Evolutionary conservation across 1,284 basidiomycete species (phyloP).

Genomic region (Ceratobasidium theobromae): DNA sequence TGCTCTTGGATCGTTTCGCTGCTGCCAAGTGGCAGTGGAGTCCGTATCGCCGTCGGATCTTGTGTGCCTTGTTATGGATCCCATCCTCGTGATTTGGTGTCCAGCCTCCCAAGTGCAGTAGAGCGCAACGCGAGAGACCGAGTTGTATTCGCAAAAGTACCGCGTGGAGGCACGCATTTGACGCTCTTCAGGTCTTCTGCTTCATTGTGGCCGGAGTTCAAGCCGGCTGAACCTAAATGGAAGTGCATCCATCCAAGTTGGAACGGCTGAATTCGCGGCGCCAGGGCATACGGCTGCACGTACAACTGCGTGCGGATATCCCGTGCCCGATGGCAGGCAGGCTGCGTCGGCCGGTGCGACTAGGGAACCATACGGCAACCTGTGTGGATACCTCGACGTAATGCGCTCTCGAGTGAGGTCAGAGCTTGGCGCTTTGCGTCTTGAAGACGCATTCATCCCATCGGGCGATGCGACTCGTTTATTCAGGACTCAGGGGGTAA

Average conservation of each 20-base stretch:
- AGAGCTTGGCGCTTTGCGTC: conserved; percentile 21
- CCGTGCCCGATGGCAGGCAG: no score
- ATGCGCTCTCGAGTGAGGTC: not conserved
- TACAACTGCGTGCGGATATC: no score
- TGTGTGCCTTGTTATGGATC: not conserved
- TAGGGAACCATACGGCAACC: not conserved
- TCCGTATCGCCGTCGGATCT: conserved; percentile 26
- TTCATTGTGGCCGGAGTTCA: not conserved
- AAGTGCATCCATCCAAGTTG: not conserved
- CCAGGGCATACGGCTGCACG: no score
- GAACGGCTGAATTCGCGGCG: no score
- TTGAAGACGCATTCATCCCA: not conserved
- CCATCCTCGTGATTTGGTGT: conserved; percentile 4
- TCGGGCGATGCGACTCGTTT: not conserved
- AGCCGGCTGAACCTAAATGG: not conserved
- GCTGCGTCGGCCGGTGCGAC: no score
- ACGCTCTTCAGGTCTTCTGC: conserved; percentile 11
- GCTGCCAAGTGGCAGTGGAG: not conserved
- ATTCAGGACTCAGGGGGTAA: conserved; percentile 13
- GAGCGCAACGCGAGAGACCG: not conserved
- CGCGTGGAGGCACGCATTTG: conserved; percentile 18
- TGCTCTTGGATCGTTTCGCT: conserved; percentile 8
- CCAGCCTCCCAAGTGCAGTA: not conserved
- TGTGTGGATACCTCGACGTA: not conserved
- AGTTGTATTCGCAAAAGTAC: conserved; percentile 1